Percentiles rank a stretch among this genome's conserved stretches.
Evolutionary conservation across 176 grass and related monocot species (phyloP).

Genomic region (Lolium multiflorum): DNA sequence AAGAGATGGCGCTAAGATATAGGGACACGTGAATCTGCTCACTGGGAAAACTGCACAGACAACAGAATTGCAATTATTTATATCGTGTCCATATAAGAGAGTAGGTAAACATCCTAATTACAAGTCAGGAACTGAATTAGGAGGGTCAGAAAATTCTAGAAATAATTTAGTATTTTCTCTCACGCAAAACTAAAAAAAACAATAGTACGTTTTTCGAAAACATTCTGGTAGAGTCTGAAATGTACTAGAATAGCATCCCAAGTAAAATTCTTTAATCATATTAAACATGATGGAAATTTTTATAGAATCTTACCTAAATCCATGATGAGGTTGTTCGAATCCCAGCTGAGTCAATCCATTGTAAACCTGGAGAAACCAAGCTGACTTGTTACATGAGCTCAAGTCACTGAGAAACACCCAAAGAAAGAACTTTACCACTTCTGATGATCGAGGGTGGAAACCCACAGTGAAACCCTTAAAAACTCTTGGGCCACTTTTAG

Average conservation of each 20-base stretch:
- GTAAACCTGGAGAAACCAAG: constrained; percentile 68
- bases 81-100: constrained; percentile 19
- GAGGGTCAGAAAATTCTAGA: not conserved
- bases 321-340: constrained; percentile 77
- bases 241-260: constrained; percentile 19
- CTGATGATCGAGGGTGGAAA: constrained; percentile 83
- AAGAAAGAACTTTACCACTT: constrained; percentile 69
- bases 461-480: constrained; percentile 92
- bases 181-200: no score
- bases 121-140: not conserved
- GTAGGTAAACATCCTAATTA: constrained; percentile 4
- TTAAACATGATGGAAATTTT: constrained; percentile 26
- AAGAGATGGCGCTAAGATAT: constrained; percentile 82
- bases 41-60: constrained; percentile 75
- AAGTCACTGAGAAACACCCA: constrained; percentile 20
- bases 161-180: not conserved
- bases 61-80: constrained; percentile 29
- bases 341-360: constrained; percentile 87
- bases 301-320: constrained; percentile 61
- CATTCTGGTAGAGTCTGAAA: not conserved
- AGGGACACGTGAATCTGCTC: constrained; percentile 84
- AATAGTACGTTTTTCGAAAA: not conserved
- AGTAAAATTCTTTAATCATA: not conserved
- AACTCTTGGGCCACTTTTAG: constrained; percentile 72
- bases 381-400: constrained; percentile 27